Percentiles rank a stretch among this genome's conserved stretches.
Conservation (phyloP, 2,329 filamentous ascomycete species). For the Ophiocordyceps camponoti-leonardi region DNA sequence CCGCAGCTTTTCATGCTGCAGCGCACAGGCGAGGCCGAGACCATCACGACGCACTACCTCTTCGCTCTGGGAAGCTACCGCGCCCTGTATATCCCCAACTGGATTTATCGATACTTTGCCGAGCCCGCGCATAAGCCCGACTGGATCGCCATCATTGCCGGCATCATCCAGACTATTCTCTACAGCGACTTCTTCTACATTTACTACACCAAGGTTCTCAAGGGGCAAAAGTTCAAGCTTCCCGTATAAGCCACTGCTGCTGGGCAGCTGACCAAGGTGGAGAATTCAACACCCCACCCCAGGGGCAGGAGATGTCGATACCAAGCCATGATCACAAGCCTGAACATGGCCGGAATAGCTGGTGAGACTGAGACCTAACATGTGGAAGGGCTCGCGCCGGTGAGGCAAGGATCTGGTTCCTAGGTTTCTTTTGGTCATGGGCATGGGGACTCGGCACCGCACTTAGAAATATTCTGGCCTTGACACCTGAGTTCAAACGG, state of each 20-base stretch:
- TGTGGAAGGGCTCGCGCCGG: background rate
- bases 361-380: background rate
- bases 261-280: background rate
- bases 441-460: too few species aligned
- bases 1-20: conserved; percentile 98
- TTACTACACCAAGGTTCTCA: conserved; percentile 92
- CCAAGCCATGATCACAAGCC: background rate
- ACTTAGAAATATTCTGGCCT: background rate
- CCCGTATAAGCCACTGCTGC: conserved; percentile 45
- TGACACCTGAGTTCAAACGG: background rate
- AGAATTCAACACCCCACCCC: background rate
- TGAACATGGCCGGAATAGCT: background rate
- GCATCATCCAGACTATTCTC: conserved; percentile 80
- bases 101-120: conserved; percentile 78
- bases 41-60: conserved; percentile 97
- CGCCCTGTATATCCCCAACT: conserved; percentile 95
- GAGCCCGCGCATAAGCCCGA: conserved; percentile 60
- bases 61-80: conserved; percentile 86
- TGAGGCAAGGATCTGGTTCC: background rate
- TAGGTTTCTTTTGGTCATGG: background rate
- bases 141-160: conserved; percentile 74
- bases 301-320: background rate
- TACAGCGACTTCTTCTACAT: conserved; percentile 99
- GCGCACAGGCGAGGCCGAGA: conserved; percentile 92
- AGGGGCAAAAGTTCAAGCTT: conserved; percentile 76